Conservation (phyloP, 2,329 filamentous ascomycete species). For the Chrysosporium queenslandicum region DNA sequence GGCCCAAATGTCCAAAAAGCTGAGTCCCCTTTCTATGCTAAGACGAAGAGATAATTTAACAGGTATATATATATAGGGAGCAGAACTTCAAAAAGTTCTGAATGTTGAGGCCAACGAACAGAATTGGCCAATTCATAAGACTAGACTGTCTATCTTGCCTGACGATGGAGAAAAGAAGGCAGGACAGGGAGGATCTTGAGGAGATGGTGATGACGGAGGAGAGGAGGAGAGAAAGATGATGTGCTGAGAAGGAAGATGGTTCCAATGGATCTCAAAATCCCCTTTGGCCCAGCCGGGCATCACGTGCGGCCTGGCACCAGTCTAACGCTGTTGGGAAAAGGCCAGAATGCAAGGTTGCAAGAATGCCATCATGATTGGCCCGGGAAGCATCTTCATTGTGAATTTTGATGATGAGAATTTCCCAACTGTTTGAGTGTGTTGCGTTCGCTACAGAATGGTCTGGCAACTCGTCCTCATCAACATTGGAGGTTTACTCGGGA, state of each 20-base stretch:
- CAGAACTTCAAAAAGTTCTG: constrained; percentile 1
- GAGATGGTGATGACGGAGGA: neutral
- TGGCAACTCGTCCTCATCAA: too few relatives aligned
- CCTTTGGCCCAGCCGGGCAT: neutral
- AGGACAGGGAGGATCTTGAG: neutral
- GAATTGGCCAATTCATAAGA: neutral
- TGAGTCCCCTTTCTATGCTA: neutral
- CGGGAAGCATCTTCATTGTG: neutral
- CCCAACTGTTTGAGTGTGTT: too few relatives aligned
- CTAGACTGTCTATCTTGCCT: neutral
- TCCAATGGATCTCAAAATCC: constrained; percentile 1
- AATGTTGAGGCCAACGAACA: neutral
- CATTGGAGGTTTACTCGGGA: too few relatives aligned
- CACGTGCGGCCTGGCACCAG: neutral
- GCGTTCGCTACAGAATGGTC: too few relatives aligned
- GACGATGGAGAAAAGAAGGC: neutral
- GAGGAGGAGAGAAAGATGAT: neutral
- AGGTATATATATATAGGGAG: neutral
- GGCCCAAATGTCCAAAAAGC: neutral
- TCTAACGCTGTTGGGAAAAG: constrained; percentile 10
- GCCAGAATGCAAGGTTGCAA: neutral
- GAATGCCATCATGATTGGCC: neutral
- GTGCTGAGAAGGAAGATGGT: constrained; percentile 2
- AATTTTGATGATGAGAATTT: too few relatives aligned
- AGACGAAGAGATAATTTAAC: neutral